Evolutionary conservation across 345 rosid genomes (phyloP).

Genomic region (Zanthoxylum bungeanum): DNA sequence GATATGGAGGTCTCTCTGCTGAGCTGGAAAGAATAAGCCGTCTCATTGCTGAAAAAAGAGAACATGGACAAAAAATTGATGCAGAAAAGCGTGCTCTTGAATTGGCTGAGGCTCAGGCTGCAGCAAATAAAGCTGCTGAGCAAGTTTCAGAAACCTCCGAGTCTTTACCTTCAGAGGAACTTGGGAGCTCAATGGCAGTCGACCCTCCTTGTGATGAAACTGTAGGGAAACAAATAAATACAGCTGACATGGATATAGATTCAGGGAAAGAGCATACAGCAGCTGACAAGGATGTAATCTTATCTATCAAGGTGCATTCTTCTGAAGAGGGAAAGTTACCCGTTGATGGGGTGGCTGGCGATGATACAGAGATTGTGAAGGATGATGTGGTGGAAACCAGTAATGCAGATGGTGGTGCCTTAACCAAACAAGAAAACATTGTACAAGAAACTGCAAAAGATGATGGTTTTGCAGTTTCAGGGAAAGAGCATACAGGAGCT

Average conservation of each 20-base stretch:
- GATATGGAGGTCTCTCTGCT: conserved; percentile 62
- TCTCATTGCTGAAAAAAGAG: conserved; percentile 40
- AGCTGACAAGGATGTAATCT: conserved; percentile 11
- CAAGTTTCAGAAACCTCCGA: conserved; percentile 19
- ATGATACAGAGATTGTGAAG: conserved; percentile 6
- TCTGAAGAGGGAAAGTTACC: conserved; percentile 13
- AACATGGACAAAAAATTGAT: conserved; percentile 50
- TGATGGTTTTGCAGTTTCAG: conserved; percentile 22
- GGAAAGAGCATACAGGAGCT: conserved; percentile 4
- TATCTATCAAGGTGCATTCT: conserved; percentile 9
- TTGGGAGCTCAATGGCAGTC: conserved; percentile 15
- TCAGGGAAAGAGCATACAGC: conserved; percentile 13
- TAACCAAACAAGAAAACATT: conserved; percentile 20
- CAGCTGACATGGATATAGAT: conserved; percentile 19
- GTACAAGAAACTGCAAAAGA: conserved; percentile 13
- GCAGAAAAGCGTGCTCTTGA: conserved; percentile 34
- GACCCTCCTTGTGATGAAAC: conserved; percentile 15
- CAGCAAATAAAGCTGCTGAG: conserved; percentile 22
- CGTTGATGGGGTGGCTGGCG: conserved; percentile 23
- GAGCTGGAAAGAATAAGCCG: conserved; percentile 58
- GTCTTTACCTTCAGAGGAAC: conserved; percentile 20
- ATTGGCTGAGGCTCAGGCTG: conserved; percentile 25
- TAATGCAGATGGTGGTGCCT: conserved; percentile 5
- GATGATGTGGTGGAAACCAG: conserved; percentile 13
- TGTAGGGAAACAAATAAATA: conserved; percentile 9